Evolutionary conservation across 805 yeast genomes (phyloP).

Genomic region (Candida lessepsii): DNA sequence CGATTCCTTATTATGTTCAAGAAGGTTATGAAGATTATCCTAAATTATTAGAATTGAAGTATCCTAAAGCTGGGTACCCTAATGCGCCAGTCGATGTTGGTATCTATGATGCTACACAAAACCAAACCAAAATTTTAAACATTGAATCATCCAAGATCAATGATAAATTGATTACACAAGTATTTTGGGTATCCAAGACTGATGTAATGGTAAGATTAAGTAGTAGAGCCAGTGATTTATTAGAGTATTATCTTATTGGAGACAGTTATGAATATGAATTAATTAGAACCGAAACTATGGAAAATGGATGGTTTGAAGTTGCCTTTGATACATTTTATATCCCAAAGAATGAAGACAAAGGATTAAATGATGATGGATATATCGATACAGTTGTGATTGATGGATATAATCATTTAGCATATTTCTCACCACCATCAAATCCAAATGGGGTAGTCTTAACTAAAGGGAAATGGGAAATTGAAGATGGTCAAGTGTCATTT

Average conservation of each 20-base stretch:
- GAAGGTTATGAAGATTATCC: constrained; percentile 47
- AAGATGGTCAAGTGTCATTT: constrained; percentile 57
- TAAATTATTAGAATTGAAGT: constrained; percentile 44
- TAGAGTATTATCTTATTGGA: constrained; percentile 50
- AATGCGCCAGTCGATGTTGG: constrained; percentile 56
- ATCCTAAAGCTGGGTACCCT: constrained; percentile 70
- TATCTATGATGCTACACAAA: constrained; percentile 35
- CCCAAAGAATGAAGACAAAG: constrained; percentile 34
- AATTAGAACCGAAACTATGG: constrained; percentile 45
- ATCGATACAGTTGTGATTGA: constrained; percentile 68
- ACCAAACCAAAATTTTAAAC: constrained; percentile 17
- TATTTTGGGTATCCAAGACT: constrained; percentile 53
- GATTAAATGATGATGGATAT: constrained; percentile 57
- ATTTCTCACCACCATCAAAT: constrained; percentile 65
- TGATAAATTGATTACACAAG: constrained; percentile 56
- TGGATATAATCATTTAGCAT: constrained; percentile 77
- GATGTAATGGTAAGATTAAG: constrained; percentile 56
- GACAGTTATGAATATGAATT: constrained; percentile 20
- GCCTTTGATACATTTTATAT: constrained; percentile 31
- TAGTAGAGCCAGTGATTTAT: constrained; percentile 57
- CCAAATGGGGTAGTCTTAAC: constrained; percentile 52
- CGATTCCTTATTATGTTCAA: constrained; percentile 51
- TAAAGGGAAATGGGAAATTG: constrained; percentile 89
- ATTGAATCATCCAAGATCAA: constrained; percentile 23
- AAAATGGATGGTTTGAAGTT: constrained; percentile 62